These are phyloP conservation scores for Colletotrichum spaethianum DNA, from an alignment of 2,329 filamentous ascomycete genomes.

Conservation along the genomic window DNA sequence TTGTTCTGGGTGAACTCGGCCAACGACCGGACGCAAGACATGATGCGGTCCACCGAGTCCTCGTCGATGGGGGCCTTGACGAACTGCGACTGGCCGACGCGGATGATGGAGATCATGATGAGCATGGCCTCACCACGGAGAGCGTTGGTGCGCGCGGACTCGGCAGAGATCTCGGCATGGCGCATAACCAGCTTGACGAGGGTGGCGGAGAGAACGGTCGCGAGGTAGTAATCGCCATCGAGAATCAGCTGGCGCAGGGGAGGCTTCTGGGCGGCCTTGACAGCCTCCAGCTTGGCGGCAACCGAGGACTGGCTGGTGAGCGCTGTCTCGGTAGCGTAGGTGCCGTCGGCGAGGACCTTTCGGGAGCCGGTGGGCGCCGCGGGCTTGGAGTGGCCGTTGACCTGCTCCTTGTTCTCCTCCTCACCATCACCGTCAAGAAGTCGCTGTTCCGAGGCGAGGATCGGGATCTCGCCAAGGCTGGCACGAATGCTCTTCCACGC, in stretches of 20 bases:
- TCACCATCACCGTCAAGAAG: conserved; percentile 88
- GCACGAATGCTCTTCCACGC: conserved; percentile 97
- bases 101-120: conserved; percentile 99
- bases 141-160: conserved; percentile 90
- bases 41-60: conserved; percentile 97
- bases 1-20: conserved; percentile 92
- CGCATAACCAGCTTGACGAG: conserved; percentile 98
- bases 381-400: conserved; percentile 85
- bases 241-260: conserved; percentile 94
- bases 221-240: conserved; percentile 96
- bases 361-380: conserved; percentile 86
- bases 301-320: conserved; percentile 93
- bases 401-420: conserved; percentile 72
- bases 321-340: conserved; percentile 96
- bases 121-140: conserved; percentile 97
- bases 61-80: conserved; percentile 98
- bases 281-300: conserved; percentile 92
- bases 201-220: conserved; percentile 94
- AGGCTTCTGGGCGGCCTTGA: conserved; percentile 97
- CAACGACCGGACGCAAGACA: conserved; percentile 94
- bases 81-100: conserved; percentile 98
- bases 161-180: conserved; percentile 91
- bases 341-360: conserved; percentile 95
- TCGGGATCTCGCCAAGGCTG: conserved; percentile 96
- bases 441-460: conserved; percentile 93